Percentiles rank a stretch among this genome's conserved stretches.
phyloP scores from a whole-genome alignment of 805 yeast species.

The Candida multigemmis region DNA sequence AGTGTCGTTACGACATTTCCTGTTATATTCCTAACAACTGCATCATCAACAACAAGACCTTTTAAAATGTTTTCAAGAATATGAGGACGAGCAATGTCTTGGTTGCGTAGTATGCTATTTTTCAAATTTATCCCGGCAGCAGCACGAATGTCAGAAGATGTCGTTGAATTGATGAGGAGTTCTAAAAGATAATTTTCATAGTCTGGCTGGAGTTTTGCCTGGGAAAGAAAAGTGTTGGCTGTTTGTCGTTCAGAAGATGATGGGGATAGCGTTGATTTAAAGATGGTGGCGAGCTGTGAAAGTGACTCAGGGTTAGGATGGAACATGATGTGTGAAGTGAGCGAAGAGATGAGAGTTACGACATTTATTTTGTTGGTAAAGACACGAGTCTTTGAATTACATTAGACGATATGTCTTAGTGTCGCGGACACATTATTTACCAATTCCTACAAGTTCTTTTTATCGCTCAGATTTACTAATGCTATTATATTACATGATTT shows the following conservation, averaged over 20 bases:
- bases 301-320: slow-evolving; percentile 53
- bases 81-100: slow-evolving; percentile 21
- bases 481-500: too few species aligned
- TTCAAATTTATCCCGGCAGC: slow-evolving; percentile 84
- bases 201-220: slow-evolving; percentile 66
- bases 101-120: slow-evolving; percentile 49
- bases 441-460: too few species aligned
- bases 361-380: too few species aligned
- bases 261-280: slow-evolving; percentile 65
- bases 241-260: slow-evolving; percentile 42
- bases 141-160: slow-evolving; percentile 59
- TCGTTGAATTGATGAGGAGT: slow-evolving; percentile 43
- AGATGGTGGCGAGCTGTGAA: slow-evolving; percentile 54
- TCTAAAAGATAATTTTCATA: slow-evolving; percentile 72
- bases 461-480: too few species aligned
- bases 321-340: slow-evolving; percentile 58
- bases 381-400: too few species aligned
- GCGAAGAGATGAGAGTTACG: too few species aligned
- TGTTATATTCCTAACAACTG: slow-evolving; percentile 75
- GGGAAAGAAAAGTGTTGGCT: slow-evolving; percentile 68
- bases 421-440: too few species aligned
- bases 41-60: slow-evolving; percentile 48
- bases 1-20: slow-evolving; percentile 86
- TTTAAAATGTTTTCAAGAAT: slow-evolving; percentile 34
- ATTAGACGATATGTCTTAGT: too few species aligned